Evolutionary conservation across 441 rosid species (phyloP).

Genomic region (Eruca vesicaria): DNA sequence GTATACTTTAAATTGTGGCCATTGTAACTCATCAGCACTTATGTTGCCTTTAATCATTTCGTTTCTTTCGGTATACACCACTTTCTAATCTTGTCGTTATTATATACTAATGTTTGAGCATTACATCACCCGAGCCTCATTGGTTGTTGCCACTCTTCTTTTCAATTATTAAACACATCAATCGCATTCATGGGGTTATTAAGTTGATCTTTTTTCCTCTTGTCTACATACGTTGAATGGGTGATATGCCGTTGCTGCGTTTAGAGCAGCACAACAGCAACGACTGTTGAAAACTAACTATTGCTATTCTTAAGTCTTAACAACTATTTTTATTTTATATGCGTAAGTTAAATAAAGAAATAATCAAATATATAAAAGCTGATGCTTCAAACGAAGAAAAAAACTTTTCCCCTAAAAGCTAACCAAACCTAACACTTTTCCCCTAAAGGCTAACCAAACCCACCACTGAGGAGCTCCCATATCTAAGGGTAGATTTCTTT

Average conservation of each 20-base stretch:
- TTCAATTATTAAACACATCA: slow-evolving; percentile 14
- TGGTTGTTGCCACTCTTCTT: slow-evolving; percentile 25
- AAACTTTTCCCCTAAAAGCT: neutral
- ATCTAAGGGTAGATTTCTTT: neutral
- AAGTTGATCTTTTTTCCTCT: slow-evolving; percentile 2
- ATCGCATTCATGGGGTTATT: neutral
- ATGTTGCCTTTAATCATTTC: slow-evolving; percentile 36
- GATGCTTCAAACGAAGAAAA: neutral
- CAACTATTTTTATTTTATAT: neutral
- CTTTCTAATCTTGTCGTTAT: slow-evolving; percentile 20
- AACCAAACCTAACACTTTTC: neutral
- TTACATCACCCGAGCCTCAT: slow-evolving; percentile 15
- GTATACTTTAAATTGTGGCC: slow-evolving; percentile 36
- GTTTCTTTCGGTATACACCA: slow-evolving; percentile 20
- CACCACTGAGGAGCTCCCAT: slow-evolving; percentile 33
- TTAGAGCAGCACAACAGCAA: neutral
- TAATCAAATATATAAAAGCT: neutral
- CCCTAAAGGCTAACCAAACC: neutral
- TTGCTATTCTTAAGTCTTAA: neutral
- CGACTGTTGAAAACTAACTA: neutral
- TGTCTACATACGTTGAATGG: neutral
- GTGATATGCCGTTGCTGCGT: slow-evolving; percentile 9
- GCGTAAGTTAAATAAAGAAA: neutral
- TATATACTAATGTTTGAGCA: slow-evolving; percentile 10
- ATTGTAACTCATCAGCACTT: slow-evolving; percentile 28